Percentiles rank a stretch among this genome's conserved stretches.
These are phyloP conservation scores for Corynascus novoguineensis DNA, from an alignment of 495 filamentous ascomycete genomes.

Conservation along the genomic window DNA sequence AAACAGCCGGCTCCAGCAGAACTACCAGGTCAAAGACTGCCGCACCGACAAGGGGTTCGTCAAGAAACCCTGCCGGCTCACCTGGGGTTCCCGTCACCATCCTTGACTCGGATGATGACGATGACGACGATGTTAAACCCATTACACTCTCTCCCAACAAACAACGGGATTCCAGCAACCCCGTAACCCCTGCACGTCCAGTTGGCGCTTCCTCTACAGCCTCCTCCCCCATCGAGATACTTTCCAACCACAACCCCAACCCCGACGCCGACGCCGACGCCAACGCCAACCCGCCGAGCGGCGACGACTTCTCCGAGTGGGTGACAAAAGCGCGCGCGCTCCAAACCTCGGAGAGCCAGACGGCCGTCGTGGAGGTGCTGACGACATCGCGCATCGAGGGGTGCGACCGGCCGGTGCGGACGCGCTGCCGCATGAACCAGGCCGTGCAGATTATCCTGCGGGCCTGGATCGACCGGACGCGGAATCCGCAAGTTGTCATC, in stretches of 20 bases:
- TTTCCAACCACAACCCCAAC: background rate
- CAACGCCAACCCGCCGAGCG: background rate
- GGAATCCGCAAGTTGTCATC: conserved; percentile 1
- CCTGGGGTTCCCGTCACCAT: conserved; percentile 1
- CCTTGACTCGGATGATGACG: conserved; percentile 1
- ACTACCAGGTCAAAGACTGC: background rate
- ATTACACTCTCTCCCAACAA: background rate
- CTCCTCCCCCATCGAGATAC: conserved; percentile 5
- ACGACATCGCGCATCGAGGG: conserved; percentile 16
- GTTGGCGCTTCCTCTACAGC: background rate
- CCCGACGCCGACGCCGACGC: conserved; percentile 41
- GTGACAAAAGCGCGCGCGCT: conserved; percentile 18
- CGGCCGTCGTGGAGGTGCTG: conserved; percentile 14
- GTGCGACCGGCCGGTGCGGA: conserved; percentile 8
- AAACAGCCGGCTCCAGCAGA: background rate
- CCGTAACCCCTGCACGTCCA: background rate
- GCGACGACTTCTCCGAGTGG: conserved; percentile 62
- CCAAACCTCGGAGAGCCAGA: background rate
- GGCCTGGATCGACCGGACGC: conserved; percentile 14
- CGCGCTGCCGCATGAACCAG: conserved; percentile 17
- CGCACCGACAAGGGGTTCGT: background rate
- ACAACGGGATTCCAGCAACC: background rate
- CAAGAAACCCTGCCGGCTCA: background rate
- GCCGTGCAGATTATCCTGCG: conserved; percentile 17
- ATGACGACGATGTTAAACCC: background rate